Evolutionary conservation across 257 asterid species (phyloP), one percentile per base, ranked within the genome.

Genomic region (Plantago major): DNA sequence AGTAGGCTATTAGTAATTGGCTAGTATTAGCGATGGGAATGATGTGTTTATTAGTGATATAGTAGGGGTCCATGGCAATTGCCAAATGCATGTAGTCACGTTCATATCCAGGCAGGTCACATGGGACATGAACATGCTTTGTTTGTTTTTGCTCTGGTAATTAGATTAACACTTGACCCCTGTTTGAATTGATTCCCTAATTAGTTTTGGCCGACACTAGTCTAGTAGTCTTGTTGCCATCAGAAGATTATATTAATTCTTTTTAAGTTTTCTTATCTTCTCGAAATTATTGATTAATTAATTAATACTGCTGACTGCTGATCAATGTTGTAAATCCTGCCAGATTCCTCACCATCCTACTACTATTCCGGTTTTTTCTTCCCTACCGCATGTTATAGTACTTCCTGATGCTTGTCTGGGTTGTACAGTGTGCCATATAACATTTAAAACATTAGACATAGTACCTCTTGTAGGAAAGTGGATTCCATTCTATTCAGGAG

Each of bases 121-220:
- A 84, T 82, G 88, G 70, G 22, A 44, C 9, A 60, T 5, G 70
- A 69, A 76, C 84, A 73, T 78, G 78, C 81, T 66, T 38, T 81
- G 84, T 67, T 43, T 73, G 8, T 33, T 33, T 4, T 5, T 33
- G 6, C 40, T 22, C 26, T 22, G 26, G 26, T 22, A 33, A 33
- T 55, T 72, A 65, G 42, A 18, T 42, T 55, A 55, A 55, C 46
- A 11, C 70, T 67, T 77, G 86, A 79, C 88, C 82, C 61, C 69
- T 73, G 80, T 67, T 66, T 71, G 26, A 22, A 22, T 22, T 22
- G 65, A 33, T 68, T 60, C 68, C 60, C 64, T 66, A 7, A 62
- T 58, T 19, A 60, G 42, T 47, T 68, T 15, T 18, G 11, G 14
- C 9, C 55, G 22, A 50, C 55, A 50, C 12, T 70, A 30, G 26